Evolutionary conservation across 2,329 filamentous ascomycete genomes (phyloP).

Genomic region (Colletotrichum viniferum): DNA sequence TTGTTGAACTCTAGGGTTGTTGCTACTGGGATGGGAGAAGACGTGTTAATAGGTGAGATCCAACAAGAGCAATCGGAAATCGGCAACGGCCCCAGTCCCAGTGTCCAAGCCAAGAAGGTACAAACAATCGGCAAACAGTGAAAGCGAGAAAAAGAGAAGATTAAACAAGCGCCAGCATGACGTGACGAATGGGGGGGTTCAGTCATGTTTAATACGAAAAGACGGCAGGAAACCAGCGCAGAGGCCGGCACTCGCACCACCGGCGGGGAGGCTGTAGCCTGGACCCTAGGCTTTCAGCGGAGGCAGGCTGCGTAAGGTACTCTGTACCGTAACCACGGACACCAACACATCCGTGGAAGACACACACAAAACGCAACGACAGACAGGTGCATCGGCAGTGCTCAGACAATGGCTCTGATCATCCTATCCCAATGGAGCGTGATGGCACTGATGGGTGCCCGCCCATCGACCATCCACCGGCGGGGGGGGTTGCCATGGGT

Average conservation of each 20-base stretch:
- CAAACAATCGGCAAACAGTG: constrained; percentile 1
- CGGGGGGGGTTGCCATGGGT: neutral
- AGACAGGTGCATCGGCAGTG: constrained; percentile 16
- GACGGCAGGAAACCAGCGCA: neutral
- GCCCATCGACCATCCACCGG: neutral
- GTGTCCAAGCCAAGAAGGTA: neutral
- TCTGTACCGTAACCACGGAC: neutral
- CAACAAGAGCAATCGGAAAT: neutral
- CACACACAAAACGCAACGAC: neutral
- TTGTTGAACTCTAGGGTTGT: constrained; percentile 13
- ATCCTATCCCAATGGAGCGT: constrained; percentile 15
- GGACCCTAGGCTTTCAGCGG: neutral
- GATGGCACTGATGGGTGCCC: constrained; percentile 12
- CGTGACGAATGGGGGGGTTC: constrained; percentile 2
- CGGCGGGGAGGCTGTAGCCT: neutral
- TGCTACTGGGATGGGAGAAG: constrained; percentile 8
- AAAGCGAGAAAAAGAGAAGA: neutral
- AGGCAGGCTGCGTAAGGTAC: neutral
- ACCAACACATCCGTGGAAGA: neutral
- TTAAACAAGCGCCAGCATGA: constrained; percentile 2
- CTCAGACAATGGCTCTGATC: constrained; percentile 18
- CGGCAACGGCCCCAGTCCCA: neutral
- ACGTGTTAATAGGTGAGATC: neutral
- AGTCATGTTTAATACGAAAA: constrained; percentile 15
- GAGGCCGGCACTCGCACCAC: neutral